Percentiles rank a stretch among this genome's conserved stretches.
Conservation (phyloP, 2,329 filamentous ascomycete species). For the Aspergillus costaricaensis region DNA sequence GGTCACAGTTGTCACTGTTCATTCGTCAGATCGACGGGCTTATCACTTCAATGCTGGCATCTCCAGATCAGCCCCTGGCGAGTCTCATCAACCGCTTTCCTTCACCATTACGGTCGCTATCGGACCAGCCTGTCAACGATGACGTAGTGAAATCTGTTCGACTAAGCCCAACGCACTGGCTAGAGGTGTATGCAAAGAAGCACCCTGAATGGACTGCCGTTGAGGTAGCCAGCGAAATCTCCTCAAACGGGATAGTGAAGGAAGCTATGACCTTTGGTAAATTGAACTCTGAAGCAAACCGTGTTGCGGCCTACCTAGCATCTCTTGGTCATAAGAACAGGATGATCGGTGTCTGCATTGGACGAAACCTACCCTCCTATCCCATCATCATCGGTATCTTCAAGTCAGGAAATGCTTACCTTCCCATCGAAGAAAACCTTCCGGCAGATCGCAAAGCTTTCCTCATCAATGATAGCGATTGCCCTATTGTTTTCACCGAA, state of each 20-base stretch:
- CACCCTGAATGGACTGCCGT: conserved; percentile 35
- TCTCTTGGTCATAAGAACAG: conserved; percentile 24
- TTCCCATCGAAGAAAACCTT: conserved; percentile 37
- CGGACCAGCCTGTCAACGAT: conserved; percentile 20
- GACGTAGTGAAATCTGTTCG: conserved; percentile 21
- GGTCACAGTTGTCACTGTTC: conserved; percentile 31
- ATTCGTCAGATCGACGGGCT: conserved; percentile 33
- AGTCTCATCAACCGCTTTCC: conserved; percentile 29
- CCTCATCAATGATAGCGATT: conserved; percentile 30
- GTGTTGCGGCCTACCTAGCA: conserved; percentile 28
- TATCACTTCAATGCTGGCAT: conserved; percentile 30
- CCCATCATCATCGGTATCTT: conserved; percentile 35
- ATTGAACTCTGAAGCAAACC: conserved; percentile 27
- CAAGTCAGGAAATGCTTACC: conserved; percentile 37
- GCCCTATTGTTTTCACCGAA: conserved; percentile 34
- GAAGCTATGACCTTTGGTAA: conserved; percentile 29
- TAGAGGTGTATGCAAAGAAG: conserved; percentile 27
- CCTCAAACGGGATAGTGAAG: conserved; percentile 22
- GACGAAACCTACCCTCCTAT: conserved; percentile 30
- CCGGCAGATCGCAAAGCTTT: conserved; percentile 34
- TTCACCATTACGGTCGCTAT: conserved; percentile 26
- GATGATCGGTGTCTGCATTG: conserved; percentile 33
- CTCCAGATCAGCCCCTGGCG: conserved; percentile 28
- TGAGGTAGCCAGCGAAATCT: conserved; percentile 29
- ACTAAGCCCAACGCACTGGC: conserved; percentile 31